Percentiles rank a stretch among this genome's conserved stretches.
These are phyloP conservation scores for Cryomyces antarcticus DNA, from an alignment of 495 filamentous ascomycete genomes.

Conservation along the genomic window DNA sequence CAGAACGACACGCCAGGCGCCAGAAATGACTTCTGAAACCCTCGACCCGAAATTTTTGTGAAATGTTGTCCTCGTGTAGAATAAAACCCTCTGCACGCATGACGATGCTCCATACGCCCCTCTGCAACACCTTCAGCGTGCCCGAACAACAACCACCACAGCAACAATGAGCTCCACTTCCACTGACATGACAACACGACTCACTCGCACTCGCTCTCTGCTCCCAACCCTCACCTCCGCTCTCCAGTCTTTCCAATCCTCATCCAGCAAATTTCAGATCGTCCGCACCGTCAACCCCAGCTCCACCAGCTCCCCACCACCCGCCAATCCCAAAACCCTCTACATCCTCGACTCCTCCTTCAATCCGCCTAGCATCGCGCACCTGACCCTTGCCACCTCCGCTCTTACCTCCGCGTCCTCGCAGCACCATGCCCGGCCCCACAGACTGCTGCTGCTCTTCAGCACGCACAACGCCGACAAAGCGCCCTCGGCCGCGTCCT, in stretches of 20 bases:
- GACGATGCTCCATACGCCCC: no score
- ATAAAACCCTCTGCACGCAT: no score
- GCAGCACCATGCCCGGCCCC: slow-evolving; percentile 7
- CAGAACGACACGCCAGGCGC: no score
- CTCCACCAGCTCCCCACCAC: slow-evolving; percentile 1
- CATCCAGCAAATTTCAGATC: slow-evolving; percentile 34
- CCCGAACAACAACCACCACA: no score
- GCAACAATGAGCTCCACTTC: no score
- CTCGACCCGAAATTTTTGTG: no score
- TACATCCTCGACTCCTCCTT: slow-evolving; percentile 88
- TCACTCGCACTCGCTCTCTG: slow-evolving; percentile 5
- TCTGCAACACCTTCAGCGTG: no score
- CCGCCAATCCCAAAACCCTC: slow-evolving; percentile 25
- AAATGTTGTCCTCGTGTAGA: no score
- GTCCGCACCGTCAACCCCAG: slow-evolving; percentile 22
- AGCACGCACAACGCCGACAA: slow-evolving; percentile 91
- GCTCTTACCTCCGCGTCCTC: slow-evolving; percentile 26
- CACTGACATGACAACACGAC: slow-evolving; percentile 1
- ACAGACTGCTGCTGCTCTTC: slow-evolving; percentile 58
- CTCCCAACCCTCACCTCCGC: slow-evolving; percentile 17
- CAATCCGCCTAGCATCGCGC: slow-evolving; percentile 79
- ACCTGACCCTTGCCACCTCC: slow-evolving; percentile 51
- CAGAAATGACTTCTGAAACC: no score
- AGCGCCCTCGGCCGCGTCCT: slow-evolving; percentile 57
- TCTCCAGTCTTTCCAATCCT: slow-evolving; percentile 35